Conservation (phyloP, 2,329 filamentous ascomycete genomes). For the Herpotrichia juniperi region DNA sequence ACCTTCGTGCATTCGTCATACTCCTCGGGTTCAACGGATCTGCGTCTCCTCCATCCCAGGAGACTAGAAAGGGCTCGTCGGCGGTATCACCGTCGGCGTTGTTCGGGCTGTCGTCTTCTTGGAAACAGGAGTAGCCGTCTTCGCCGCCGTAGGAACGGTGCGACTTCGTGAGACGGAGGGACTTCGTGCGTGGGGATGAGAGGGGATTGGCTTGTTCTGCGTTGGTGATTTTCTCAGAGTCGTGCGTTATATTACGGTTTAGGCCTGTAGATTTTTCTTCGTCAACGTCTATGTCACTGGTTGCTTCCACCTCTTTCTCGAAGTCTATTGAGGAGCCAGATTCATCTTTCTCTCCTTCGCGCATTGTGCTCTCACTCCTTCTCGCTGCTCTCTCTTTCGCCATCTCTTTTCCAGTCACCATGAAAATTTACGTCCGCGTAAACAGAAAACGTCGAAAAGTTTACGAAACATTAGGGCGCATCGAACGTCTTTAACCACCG, state of each 20-base stretch:
- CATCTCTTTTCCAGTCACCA: no score
- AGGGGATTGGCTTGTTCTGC: not conserved
- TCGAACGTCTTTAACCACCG: not conserved
- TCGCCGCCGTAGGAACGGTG: slow-evolving; percentile 44
- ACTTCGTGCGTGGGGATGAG: slow-evolving; percentile 12
- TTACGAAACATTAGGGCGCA: not conserved
- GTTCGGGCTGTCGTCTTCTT: slow-evolving; percentile 24
- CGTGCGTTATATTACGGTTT: not conserved
- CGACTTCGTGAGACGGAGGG: slow-evolving; percentile 28
- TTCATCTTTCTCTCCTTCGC: not conserved
- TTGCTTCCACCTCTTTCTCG: slow-evolving; percentile 15
- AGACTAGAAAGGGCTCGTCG: slow-evolving; percentile 65
- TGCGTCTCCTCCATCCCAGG: slow-evolving; percentile 73
- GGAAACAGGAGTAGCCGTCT: slow-evolving; percentile 46
- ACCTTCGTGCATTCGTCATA: slow-evolving; percentile 70
- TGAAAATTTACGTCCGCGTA: no score
- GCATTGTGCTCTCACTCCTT: slow-evolving; percentile 1
- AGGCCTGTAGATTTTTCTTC: not conserved
- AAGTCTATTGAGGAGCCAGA: slow-evolving; percentile 2
- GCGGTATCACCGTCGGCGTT: slow-evolving; percentile 24
- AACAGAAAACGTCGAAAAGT: not conserved
- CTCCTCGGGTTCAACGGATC: slow-evolving; percentile 79
- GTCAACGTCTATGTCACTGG: slow-evolving; percentile 8
- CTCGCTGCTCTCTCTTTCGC: not conserved
- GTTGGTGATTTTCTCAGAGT: not conserved